A percentile compares a stretch with the other conserved stretches of the same genome.
Conservation (phyloP, 2,329 filamentous ascomycete genomes). For the Cryphonectria parasitica region DNA sequence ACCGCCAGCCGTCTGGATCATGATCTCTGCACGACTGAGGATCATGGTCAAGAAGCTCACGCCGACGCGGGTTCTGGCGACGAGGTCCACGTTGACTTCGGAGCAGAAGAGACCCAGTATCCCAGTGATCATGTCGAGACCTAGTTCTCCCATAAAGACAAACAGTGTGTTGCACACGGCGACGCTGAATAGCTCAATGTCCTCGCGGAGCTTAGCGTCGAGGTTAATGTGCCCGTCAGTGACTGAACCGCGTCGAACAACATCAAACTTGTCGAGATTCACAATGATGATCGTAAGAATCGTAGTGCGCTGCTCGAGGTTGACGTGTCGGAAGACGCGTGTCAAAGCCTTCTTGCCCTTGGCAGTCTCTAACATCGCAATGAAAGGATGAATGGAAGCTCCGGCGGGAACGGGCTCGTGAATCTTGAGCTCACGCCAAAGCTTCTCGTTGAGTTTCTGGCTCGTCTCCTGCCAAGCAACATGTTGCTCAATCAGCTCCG, state of each 20-base stretch:
- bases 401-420: constrained; percentile 80
- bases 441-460: constrained; percentile 71
- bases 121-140: constrained; percentile 87
- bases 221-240: constrained; percentile 71
- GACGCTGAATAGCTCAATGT: constrained; percentile 86
- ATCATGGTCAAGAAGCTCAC: constrained; percentile 91
- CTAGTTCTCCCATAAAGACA: constrained; percentile 87
- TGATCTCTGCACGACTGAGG: constrained; percentile 87
- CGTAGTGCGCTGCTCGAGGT: constrained; percentile 89
- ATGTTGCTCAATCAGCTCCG: constrained; percentile 72
- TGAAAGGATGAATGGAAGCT: constrained; percentile 88
- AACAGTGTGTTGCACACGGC: constrained; percentile 90
- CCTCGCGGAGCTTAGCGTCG: constrained; percentile 81
- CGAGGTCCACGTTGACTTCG: constrained; percentile 80
- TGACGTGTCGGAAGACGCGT: constrained; percentile 91
- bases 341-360: constrained; percentile 98
- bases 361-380: constrained; percentile 88
- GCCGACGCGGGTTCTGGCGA: constrained; percentile 85
- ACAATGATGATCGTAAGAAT: constrained; percentile 95
- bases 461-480: constrained; percentile 78
- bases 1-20: constrained; percentile 78
- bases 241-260: constrained; percentile 80
- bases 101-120: constrained; percentile 79
- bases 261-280: constrained; percentile 89
- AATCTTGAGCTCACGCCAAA: constrained; percentile 89